These are phyloP conservation scores for Tulasnella sp. DNA, from an alignment of 768 basidiomycete genomes.

Conservation along the genomic window DNA sequence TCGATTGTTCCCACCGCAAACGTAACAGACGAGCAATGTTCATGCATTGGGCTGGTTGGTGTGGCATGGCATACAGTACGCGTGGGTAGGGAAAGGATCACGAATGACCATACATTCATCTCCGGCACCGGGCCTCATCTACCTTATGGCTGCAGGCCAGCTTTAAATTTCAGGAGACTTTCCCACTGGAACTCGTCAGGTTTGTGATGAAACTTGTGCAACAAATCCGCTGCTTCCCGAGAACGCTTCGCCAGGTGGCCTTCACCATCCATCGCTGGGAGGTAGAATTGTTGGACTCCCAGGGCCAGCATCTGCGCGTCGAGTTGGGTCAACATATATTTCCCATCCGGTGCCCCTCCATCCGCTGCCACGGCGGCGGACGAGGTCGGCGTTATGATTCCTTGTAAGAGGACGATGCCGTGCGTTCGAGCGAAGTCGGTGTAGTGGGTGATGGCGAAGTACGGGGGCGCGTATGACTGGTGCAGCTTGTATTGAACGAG, in stretches of 20 bases:
- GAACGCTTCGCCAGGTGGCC: not conserved
- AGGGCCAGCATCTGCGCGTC: slow-evolving; percentile 79
- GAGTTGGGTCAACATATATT: slow-evolving; percentile 57
- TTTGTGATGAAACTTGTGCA: slow-evolving; percentile 2
- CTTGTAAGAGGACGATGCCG: slow-evolving; percentile 73
- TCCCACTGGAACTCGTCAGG: slow-evolving; percentile 12
- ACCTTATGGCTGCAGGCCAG: not conserved
- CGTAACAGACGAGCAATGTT: too few species aligned
- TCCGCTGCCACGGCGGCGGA: slow-evolving; percentile 24
- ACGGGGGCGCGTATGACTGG: slow-evolving; percentile 77
- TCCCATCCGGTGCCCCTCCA: slow-evolving; percentile 28
- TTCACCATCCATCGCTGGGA: slow-evolving; percentile 41
- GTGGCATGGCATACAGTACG: too few species aligned
- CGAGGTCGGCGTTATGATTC: slow-evolving; percentile 74
- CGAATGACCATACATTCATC: too few species aligned
- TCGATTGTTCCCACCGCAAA: too few species aligned
- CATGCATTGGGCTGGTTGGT: too few species aligned
- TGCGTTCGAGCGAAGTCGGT: slow-evolving; percentile 77
- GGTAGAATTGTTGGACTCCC: slow-evolving; percentile 76
- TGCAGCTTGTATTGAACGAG: slow-evolving; percentile 87
- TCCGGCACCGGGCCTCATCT: not conserved
- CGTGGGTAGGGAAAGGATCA: too few species aligned
- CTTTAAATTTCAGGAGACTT: slow-evolving; percentile 4
- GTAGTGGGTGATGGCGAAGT: slow-evolving; percentile 83
- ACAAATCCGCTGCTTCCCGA: slow-evolving; percentile 2